phyloP scores from a whole-genome alignment of 202 grass and related monocot genomes.

The Setaria viridis region DNA sequence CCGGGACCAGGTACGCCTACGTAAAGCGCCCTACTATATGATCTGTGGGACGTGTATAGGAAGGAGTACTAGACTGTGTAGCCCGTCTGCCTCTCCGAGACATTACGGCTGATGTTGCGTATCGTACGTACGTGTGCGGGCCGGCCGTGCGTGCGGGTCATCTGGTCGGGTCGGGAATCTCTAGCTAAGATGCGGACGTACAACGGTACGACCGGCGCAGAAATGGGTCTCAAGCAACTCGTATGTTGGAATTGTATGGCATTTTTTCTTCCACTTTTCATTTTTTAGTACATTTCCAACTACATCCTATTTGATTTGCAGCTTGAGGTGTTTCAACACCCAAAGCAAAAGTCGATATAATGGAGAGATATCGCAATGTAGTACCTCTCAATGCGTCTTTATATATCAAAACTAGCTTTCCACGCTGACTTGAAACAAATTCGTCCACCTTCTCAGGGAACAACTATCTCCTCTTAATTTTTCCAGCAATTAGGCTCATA shows the following conservation, averaged over 20 bases:
- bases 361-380: background rate
- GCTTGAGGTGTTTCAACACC: too few relatives aligned
- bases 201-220: background rate
- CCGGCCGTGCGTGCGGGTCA: background rate
- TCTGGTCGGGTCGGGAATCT: background rate
- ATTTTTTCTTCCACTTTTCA: too few relatives aligned
- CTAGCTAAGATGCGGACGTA: background rate
- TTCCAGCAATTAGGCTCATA: background rate
- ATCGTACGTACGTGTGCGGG: background rate
- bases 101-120: constrained; percentile 8
- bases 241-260: background rate
- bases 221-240: background rate
- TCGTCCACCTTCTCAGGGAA: background rate
- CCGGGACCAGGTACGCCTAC: background rate
- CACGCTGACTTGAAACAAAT: too few relatives aligned
- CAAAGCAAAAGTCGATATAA: too few relatives aligned
- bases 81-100: background rate
- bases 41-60: too few relatives aligned
- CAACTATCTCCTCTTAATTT: background rate
- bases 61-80: too few relatives aligned
- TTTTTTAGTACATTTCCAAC: too few relatives aligned
- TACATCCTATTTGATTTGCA: too few relatives aligned
- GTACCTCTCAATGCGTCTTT: background rate
- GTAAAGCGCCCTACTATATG: background rate
- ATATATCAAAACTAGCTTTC: background rate